Conservation (phyloP, 2,329 filamentous ascomycete species). For the Fusarium goolgardi region DNA sequence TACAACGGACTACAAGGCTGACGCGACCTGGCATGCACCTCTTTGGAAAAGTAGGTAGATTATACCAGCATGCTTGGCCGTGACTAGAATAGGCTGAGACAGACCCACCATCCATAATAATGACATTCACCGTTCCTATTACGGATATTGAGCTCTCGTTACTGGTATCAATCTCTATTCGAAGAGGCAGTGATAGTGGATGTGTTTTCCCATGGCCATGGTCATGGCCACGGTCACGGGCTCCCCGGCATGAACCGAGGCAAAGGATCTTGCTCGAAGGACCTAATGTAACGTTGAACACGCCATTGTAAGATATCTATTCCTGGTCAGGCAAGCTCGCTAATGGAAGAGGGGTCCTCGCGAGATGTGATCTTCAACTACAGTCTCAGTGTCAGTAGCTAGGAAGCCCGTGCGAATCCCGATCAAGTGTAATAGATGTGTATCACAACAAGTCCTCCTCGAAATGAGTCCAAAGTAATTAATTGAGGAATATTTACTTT, state of each 20-base stretch:
- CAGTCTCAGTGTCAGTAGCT: background rate
- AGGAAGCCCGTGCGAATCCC: background rate
- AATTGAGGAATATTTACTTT: background rate
- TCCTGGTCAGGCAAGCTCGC: background rate
- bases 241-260: background rate
- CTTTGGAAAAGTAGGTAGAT: background rate
- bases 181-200: background rate
- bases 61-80: background rate
- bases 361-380: background rate
- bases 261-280: background rate
- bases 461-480: background rate
- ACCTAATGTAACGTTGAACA: background rate
- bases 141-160: slow-evolving; percentile 4
- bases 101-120: background rate
- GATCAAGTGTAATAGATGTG: background rate
- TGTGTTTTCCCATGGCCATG: background rate
- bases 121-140: slow-evolving; percentile 5
- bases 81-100: background rate
- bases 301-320: background rate
- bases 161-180: background rate
- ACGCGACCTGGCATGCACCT: background rate
- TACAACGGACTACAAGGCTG: slow-evolving; percentile 1
- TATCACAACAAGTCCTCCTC: background rate
- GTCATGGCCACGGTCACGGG: background rate
- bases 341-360: background rate